These are phyloP conservation scores for Yamadazyma taylorii DNA, from an alignment of 1,139 yeast species.

Conservation along the genomic window DNA sequence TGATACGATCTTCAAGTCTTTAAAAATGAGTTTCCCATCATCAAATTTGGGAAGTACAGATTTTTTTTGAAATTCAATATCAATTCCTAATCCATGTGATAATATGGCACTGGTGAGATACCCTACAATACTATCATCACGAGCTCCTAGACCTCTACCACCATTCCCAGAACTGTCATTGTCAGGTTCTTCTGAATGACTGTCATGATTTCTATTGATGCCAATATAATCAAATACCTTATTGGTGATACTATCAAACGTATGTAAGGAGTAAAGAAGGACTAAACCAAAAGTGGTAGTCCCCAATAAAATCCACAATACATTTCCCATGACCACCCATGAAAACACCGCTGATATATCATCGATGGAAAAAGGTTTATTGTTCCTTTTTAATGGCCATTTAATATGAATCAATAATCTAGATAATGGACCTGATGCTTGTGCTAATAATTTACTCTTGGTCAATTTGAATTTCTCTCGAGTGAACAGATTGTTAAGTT, in stretches of 20 bases:
- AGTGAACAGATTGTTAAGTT: neutral
- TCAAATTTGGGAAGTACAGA: constrained; percentile 47
- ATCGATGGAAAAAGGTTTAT: constrained; percentile 52
- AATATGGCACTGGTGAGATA: constrained; percentile 36
- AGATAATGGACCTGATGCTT: constrained; percentile 43
- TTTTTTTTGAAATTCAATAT: constrained; percentile 37
- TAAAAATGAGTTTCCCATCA: constrained; percentile 62
- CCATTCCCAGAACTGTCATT: neutral
- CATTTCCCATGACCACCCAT: constrained; percentile 54
- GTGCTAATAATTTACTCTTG: constrained; percentile 41
- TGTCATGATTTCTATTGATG: constrained; percentile 15
- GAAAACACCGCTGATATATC: constrained; percentile 58
- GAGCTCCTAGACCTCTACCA: neutral
- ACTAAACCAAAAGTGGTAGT: constrained; percentile 65
- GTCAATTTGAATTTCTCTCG: constrained; percentile 18
- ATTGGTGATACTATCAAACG: constrained; percentile 34
- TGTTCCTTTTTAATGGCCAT: constrained; percentile 56
- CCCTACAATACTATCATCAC: constrained; percentile 32
- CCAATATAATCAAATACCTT: constrained; percentile 15
- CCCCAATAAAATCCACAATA: constrained; percentile 61
- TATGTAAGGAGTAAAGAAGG: constrained; percentile 48
- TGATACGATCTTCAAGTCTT: constrained; percentile 45
- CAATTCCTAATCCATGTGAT: constrained; percentile 41
- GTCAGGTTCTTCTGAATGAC: too few relatives aligned
- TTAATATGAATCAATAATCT: constrained; percentile 51